A percentile compares a stretch with the other conserved stretches of the same genome.
These are phyloP conservation scores for Lentinula guzmanii DNA, from an alignment of 768 basidiomycete genomes.

Conservation along the genomic window DNA sequence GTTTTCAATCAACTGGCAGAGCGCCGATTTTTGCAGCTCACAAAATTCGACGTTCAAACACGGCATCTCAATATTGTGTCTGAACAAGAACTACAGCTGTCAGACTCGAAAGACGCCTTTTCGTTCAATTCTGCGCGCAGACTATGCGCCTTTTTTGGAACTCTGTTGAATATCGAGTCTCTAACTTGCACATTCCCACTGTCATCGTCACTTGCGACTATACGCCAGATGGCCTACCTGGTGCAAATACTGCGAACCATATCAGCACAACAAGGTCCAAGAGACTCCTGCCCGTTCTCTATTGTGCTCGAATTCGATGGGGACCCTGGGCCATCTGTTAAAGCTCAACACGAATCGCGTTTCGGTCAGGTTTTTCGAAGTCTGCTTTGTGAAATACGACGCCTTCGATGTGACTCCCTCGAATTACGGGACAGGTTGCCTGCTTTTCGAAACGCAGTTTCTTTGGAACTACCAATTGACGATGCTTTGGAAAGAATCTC, in stretches of 20 bases:
- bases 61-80: background rate
- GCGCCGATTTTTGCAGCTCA: background rate
- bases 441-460: too few species aligned
- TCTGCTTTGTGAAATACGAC: too few species aligned
- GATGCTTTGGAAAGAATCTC: too few species aligned
- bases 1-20: background rate
- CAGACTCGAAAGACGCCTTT: too few species aligned
- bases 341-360: too few species aligned
- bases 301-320: background rate
- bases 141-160: too few species aligned
- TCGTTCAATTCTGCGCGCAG: too few species aligned
- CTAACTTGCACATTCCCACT: background rate
- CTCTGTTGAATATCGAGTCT: background rate
- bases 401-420: too few species aligned
- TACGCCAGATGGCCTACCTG: background rate
- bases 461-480: too few species aligned
- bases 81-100: background rate
- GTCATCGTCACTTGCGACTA: background rate
- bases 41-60: background rate
- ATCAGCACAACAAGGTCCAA: background rate
- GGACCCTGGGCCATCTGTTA: too few species aligned
- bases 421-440: too few species aligned
- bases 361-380: too few species aligned
- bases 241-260: background rate
- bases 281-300: background rate